Evolutionary conservation across 257 asterid genomes (phyloP).

Genomic region (Sherardia arvensis): DNA sequence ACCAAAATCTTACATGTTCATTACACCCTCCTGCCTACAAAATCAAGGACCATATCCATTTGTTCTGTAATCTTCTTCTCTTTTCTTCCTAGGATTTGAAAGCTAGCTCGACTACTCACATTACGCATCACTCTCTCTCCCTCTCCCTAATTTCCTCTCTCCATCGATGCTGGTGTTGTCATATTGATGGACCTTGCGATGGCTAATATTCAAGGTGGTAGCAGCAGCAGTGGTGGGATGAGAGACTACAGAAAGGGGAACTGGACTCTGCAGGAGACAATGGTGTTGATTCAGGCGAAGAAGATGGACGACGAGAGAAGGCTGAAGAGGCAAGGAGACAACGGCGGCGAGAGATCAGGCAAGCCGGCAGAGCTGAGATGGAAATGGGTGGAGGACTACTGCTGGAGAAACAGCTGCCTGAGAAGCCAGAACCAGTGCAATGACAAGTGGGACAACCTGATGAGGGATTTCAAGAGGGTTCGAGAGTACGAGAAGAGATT

Average conservation of each 20-base stretch:
- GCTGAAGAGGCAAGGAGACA: slow-evolving; percentile 46
- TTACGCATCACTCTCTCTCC: neutral
- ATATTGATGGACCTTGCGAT: slow-evolving; percentile 39
- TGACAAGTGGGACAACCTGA: slow-evolving; percentile 90
- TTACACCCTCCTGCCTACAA: neutral
- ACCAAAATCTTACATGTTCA: neutral
- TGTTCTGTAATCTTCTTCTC: neutral
- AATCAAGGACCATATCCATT: neutral
- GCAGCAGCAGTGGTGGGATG: slow-evolving; percentile 14
- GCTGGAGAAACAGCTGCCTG: slow-evolving; percentile 68
- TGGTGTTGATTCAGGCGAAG: slow-evolving; percentile 81
- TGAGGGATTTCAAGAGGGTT: slow-evolving; percentile 91
- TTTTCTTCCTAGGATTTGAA: neutral
- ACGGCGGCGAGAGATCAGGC: slow-evolving; percentile 30
- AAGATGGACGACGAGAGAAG: slow-evolving; percentile 81
- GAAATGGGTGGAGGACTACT: slow-evolving; percentile 96
- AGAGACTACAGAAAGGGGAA: slow-evolving; percentile 90
- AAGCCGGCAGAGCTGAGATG: slow-evolving; percentile 81
- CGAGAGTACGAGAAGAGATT: slow-evolving; percentile 51
- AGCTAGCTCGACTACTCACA: neutral
- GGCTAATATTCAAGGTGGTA: slow-evolving; percentile 25
- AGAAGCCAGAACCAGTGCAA: slow-evolving; percentile 95
- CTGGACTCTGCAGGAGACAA: slow-evolving; percentile 84
- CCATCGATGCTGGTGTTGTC: slow-evolving; percentile 2
- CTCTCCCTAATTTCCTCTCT: neutral